Percentiles rank a stretch among this genome's conserved stretches.
Conservation (phyloP, 106 monocot species). For the Dendrobium nobile region DNA sequence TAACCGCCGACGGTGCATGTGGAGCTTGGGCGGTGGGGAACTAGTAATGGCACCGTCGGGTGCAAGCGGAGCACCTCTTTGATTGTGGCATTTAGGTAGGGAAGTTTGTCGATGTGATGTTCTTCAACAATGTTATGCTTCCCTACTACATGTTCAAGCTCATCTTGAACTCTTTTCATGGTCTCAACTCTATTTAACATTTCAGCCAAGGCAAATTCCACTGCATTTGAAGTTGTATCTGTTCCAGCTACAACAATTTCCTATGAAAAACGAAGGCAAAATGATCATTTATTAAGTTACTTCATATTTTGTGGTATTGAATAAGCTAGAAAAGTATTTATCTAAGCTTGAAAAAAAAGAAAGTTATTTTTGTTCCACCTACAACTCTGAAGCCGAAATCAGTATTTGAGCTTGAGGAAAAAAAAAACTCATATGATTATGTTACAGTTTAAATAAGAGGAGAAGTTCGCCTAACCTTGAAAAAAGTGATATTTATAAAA, state of each 20-base stretch:
- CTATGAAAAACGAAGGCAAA: neutral
- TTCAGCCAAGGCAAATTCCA: slow-evolving; percentile 19
- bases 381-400: too few species aligned
- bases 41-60: slow-evolving; percentile 6
- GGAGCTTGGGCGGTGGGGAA: slow-evolving; percentile 21
- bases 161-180: slow-evolving; percentile 10
- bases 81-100: neutral
- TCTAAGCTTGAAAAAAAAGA: too few species aligned
- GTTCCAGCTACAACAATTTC: slow-evolving; percentile 18
- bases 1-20: slow-evolving; percentile 15
- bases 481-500: too few species aligned
- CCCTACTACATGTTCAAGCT: slow-evolving; percentile 12
- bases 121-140: slow-evolving; percentile 12
- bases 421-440: too few species aligned
- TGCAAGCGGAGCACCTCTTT: slow-evolving; percentile 18
- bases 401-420: too few species aligned
- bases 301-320: too few species aligned
- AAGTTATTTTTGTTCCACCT: too few species aligned
- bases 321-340: too few species aligned
- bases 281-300: too few species aligned
- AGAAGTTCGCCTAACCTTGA: too few species aligned
- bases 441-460: too few species aligned
- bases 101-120: slow-evolving; percentile 4
- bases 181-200: slow-evolving; percentile 15
- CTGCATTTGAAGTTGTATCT: slow-evolving; percentile 12